Evolutionary conservation across 2,329 filamentous ascomycete species (phyloP), one percentile per base, ranked within the genome.

Genomic region (Acrocalymma vagum): DNA sequence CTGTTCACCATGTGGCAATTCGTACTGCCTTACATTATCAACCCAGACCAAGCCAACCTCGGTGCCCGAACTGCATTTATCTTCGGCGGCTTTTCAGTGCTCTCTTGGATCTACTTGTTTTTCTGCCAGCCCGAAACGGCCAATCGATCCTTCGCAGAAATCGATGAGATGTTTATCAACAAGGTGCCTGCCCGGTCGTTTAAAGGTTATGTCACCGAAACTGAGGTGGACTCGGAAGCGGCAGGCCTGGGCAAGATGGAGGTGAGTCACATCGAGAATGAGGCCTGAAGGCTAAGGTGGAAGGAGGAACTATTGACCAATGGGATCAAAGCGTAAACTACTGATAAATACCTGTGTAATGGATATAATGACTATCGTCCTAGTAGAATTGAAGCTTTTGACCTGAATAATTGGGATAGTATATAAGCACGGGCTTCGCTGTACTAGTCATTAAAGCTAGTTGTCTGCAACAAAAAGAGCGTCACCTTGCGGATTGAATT

Each of bases 31-130:
- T 67, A 69, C 15, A 41, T 72, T 2, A 69, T 72, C 42, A 72
- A 71, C 36, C 67, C 69, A 1, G 62, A 70, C 48, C 48, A 69
- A 29, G 25, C 51, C 10, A 51, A 75, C 91, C 69, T 95, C 87
- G 90, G 78, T 80, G 48, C 92, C 89, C 71, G 91, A 80, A 57
- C 81, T 87, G 5, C 89, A 20, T 94, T 95, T 72, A 92, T 94
- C 75, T 90, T 89, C 85, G 85, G 83, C n/a, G 87, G 84, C 1
- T 83, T 89, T 33, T 90, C 87, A 65, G 87, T 89, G 69, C 69
- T 85, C 34, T 91, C 87, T 72, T 81, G 90, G 56, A 72, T 93
- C 10, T 94, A 90, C 72, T 84, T 85, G 0, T 91, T 82, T 65
- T 90, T 90, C 74, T 81, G 86, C 6, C 76, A 90, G 0, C 90